Evolutionary conservation across 805 yeast species (phyloP).

Genomic region (Zygotorulaspora florentina): DNA sequence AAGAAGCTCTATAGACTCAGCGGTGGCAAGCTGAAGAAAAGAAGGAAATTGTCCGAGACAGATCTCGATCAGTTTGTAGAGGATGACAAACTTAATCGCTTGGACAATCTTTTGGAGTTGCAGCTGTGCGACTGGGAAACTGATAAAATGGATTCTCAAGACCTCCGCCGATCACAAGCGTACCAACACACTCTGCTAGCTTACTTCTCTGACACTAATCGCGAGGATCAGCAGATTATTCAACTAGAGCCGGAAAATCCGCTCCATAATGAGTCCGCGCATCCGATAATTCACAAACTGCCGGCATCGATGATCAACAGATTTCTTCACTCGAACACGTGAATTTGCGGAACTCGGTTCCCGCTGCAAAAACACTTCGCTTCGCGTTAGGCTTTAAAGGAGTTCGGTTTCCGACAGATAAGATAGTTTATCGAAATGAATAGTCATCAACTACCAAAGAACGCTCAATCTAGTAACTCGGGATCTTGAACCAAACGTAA

Average conservation of each 20-base stretch:
- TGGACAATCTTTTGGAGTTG: conserved; percentile 26
- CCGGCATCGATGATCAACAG: conserved; percentile 9
- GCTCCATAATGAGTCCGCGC: background rate
- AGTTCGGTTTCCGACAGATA: conserved; percentile 1
- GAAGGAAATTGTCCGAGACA: conserved; percentile 2
- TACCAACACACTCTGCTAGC: conserved; percentile 17
- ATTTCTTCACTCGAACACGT: conserved; percentile 11
- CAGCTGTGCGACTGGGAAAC: conserved; percentile 27
- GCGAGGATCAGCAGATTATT: background rate
- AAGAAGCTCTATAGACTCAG: conserved; percentile 14
- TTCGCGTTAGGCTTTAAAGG: background rate
- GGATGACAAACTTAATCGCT: conserved; percentile 18
- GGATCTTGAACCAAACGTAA: no score
- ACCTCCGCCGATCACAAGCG: conserved; percentile 13
- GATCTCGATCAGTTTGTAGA: conserved; percentile 7
- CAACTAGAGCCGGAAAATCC: conserved; percentile 1
- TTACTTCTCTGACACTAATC: conserved; percentile 9
- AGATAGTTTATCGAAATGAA: background rate
- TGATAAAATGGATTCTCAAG: conserved; percentile 15
- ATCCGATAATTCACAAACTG: conserved; percentile 4
- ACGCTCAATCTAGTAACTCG: no score
- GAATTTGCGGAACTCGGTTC: conserved; percentile 7
- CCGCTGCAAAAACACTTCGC: conserved; percentile 2
- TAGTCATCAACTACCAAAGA: background rate
- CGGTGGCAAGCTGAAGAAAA: conserved; percentile 9